These are phyloP conservation scores for Fusarium staphyleae DNA, from an alignment of 2,329 filamentous ascomycete genomes.

Conservation along the genomic window DNA sequence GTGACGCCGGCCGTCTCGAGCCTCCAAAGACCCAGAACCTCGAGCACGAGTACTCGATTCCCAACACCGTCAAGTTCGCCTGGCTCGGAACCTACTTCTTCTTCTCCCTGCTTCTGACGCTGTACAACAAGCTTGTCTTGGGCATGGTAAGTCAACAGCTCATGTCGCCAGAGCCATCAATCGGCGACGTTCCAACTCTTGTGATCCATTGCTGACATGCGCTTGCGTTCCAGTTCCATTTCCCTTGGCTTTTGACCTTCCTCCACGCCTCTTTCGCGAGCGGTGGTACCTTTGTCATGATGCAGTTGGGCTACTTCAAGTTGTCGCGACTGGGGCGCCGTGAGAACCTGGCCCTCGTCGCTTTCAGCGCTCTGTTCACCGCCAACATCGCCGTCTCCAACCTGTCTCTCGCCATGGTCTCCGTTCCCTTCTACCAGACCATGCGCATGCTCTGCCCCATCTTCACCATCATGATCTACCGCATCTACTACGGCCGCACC, in stretches of 20 bases:
- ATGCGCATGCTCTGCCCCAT: conserved; percentile 68
- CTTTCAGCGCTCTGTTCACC: conserved; percentile 68
- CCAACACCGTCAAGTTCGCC: conserved; percentile 55
- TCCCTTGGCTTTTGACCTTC: conserved; percentile 67
- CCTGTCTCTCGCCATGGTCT: conserved; percentile 66
- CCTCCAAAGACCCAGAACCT: conserved; percentile 46
- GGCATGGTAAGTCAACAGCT: conserved; percentile 51
- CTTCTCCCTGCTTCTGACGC: conserved; percentile 56
- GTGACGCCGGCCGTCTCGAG: conserved; percentile 40
- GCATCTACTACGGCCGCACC: conserved; percentile 60
- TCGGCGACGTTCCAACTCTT: neutral
- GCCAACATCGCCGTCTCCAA: conserved; percentile 71
- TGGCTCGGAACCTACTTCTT: conserved; percentile 62
- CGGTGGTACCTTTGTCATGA: conserved; percentile 61
- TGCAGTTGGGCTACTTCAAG: conserved; percentile 60
- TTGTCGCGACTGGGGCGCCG: conserved; percentile 58
- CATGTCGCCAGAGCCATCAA: neutral
- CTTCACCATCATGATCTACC: conserved; percentile 68
- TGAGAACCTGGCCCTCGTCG: conserved; percentile 62
- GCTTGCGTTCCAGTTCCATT: conserved; percentile 55
- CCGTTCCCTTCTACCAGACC: conserved; percentile 71
- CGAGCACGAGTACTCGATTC: conserved; percentile 55
- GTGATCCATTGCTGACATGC: conserved; percentile 28
- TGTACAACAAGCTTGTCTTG: conserved; percentile 67
- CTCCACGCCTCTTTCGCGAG: conserved; percentile 65